Conservation (phyloP, 495 filamentous ascomycete species). For the Podospora pseudopauciseta region DNA sequence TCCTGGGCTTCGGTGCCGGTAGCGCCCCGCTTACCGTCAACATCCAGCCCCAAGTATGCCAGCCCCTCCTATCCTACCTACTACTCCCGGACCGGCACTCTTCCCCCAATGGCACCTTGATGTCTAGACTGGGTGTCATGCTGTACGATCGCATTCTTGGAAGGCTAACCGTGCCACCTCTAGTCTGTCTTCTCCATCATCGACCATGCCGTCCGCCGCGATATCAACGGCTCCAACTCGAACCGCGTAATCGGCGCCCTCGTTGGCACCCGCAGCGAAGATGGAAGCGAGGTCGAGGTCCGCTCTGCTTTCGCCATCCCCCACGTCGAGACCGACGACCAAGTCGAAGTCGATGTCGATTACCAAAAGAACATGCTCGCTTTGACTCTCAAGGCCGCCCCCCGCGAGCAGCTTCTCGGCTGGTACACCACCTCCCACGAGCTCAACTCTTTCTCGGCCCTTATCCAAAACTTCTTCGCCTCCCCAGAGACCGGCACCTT, state of each 20-base stretch:
- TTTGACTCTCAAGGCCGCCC: conserved; percentile 88
- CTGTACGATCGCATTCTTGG: conserved; percentile 4
- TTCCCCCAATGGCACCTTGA: conserved; percentile 13
- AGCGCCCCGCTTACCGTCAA: conserved; percentile 88
- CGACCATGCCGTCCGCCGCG: conserved; percentile 91
- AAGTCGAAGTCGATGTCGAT: conserved; percentile 99
- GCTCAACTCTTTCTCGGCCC: conserved; percentile 94
- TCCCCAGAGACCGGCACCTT: conserved; percentile 94
- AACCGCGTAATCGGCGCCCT: conserved; percentile 95
- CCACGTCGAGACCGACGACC: conserved; percentile 95
- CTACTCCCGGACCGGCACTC: not conserved
- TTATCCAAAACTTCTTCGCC: conserved; percentile 99
- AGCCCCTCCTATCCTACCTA: conserved; percentile 9
- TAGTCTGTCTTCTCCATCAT: conserved; percentile 95
- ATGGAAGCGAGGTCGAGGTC: conserved; percentile 94
- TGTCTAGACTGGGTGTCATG: conserved; percentile 2
- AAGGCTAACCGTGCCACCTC: not conserved
- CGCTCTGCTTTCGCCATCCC: conserved; percentile 94
- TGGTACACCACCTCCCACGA: conserved; percentile 97
- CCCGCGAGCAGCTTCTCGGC: conserved; percentile 87
- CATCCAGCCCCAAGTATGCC: conserved; percentile 87
- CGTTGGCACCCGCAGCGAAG: conserved; percentile 85
- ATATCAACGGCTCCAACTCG: conserved; percentile 81
- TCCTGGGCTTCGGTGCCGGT: conserved; percentile 71
- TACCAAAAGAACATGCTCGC: conserved; percentile 99